Conservation (phyloP, 805 yeast genomes). For the Cephaloascus albidus region DNA sequence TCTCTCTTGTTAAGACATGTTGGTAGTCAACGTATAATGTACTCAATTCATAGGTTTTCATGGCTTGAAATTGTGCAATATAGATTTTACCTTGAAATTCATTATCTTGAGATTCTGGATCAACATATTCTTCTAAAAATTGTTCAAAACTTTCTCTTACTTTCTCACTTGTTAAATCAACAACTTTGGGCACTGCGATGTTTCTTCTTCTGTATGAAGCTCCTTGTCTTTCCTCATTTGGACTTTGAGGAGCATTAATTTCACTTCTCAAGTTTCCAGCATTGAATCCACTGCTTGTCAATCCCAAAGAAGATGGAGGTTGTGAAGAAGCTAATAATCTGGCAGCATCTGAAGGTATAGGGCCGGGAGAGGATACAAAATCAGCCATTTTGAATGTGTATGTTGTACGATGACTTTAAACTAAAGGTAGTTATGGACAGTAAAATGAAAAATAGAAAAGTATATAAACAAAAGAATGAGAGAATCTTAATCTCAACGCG, state of each 20-base stretch:
- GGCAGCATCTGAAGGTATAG: conserved; percentile 35
- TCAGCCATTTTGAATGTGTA: conserved; percentile 21
- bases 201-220: conserved; percentile 37
- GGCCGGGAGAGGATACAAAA: conserved; percentile 33
- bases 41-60: conserved; percentile 65
- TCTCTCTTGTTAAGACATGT: conserved; percentile 66
- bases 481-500: too few species aligned
- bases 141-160: conserved; percentile 86
- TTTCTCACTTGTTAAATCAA: conserved; percentile 87
- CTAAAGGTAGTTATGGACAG: too few species aligned
- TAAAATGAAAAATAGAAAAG: too few species aligned
- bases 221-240: not conserved
- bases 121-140: conserved; percentile 61
- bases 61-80: conserved; percentile 69
- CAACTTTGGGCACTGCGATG: conserved; percentile 72
- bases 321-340: conserved; percentile 28
- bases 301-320: conserved; percentile 30
- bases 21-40: conserved; percentile 81
- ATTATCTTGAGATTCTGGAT: conserved; percentile 20
- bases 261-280: not conserved
- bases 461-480: too few species aligned
- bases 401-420: too few species aligned
- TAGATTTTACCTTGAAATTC: conserved; percentile 35
- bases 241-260: not conserved
- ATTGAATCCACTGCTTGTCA: not conserved